Evolutionary conservation across 495 filamentous ascomycete genomes (phyloP), one percentile per base, ranked within the genome.

Genomic region (Daldinia vernicosa): DNA sequence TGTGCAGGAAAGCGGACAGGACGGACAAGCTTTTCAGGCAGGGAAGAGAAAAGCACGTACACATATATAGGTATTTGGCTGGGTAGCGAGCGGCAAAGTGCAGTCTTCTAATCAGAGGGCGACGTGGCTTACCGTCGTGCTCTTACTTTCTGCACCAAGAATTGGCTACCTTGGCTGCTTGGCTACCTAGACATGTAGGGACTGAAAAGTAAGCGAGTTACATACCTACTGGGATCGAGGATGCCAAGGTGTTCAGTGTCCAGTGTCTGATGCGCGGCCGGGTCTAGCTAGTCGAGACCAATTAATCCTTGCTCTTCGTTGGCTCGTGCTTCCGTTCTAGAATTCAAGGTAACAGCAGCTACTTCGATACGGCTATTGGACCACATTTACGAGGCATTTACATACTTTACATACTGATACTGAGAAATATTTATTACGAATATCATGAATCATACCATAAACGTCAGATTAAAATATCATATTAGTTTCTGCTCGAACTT

Each of bases 401-500:
- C 4, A 27, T 27, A 27, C 26, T n/a, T 27, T 1, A 27, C 4
- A 35, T 35, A 35, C 33, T 35, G 33, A 35, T 35, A 47, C 43
- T 24, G 43, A 6, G 15, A 47, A 47, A 47, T 8, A 19, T 24
- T 24, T 19, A 19, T 47, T 43, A 33, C 7, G 40, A 53, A 43
- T 32, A 60, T 55, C 64, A 60, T 27, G 19, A 52, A 27, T 57
- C 45, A 32, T 37, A 67, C n/a, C 40, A 53, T 17, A 39, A 22
- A 26, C 8, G 5, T 65, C 17, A 59, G 59, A 60, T 63, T 19
- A 51, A 62, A 50, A 62, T 22, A n/a, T 71, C 69, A 43, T 63
- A 71, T 72, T 67, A 72, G 54, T 67, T 67, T 67, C 47, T 56
- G 64, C 70, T 68, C 64, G 54, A 72, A 64, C 60, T 68, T 64